phyloP scores from a whole-genome alignment of 208 protist species.

The Trichomonas vaginalis region DNA sequence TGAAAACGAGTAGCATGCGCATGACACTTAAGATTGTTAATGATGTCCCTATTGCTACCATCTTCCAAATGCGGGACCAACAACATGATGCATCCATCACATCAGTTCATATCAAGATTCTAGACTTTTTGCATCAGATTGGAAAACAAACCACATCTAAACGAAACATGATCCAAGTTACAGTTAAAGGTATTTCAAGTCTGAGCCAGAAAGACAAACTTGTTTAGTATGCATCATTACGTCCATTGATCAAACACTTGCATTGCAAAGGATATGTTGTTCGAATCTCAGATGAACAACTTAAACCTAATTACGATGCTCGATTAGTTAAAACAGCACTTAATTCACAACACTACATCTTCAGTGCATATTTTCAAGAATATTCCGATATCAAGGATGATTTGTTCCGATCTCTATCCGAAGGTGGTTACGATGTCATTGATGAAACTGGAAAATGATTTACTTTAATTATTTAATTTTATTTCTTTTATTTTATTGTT shows the following conservation, averaged over 20 bases:
- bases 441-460: no score
- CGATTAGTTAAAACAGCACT: no score
- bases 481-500: no score
- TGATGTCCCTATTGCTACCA: not conserved
- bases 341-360: no score
- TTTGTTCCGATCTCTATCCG: no score
- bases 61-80: not conserved
- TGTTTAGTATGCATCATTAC: not conserved
- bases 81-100: not conserved
- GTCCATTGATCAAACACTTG: not conserved
- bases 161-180: not conserved
- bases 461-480: no score
- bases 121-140: not conserved
- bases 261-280: not conserved
- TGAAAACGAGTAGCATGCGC: not conserved
- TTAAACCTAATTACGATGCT: no score
- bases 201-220: not conserved
- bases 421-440: no score
- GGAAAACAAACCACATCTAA: not conserved
- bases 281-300: not conserved
- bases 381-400: no score
- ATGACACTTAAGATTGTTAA: not conserved
- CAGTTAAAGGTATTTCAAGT: not conserved
- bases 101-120: not conserved
- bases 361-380: no score